Base-by-base conservation (phyloP, 2,329 filamentous ascomycete genomes). In the Aspergillus pseudoglaucus region DNA sequence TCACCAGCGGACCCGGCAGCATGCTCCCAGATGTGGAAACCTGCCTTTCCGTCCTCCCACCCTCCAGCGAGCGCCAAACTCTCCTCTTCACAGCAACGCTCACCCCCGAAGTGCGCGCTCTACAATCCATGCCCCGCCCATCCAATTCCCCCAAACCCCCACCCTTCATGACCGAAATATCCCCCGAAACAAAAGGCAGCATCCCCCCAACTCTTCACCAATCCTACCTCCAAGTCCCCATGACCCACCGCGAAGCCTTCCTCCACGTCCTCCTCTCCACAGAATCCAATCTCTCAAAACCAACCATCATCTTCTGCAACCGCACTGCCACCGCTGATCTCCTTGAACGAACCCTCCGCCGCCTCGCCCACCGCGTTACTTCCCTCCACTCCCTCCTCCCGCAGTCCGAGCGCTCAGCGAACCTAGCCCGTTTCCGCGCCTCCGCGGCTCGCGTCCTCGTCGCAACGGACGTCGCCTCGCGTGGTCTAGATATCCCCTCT, bases 21-120 rank as follows among this genome's bases (percentile, higher is more conserved):
- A 96, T 96, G 90, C 77, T 96, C n/a, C 86, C 88, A 4, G 93
- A 96, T 61, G 83, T 98, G 1, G 88, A 94, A 64, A 88, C 89
- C 52, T 96, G 90, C 62, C 77, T 98, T 3, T 84, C 82, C 2
- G 84, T 85, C 2, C 78, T 98, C 0, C 93, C 93, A 0, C 83
- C 87, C 0, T 80, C 88, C 4, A 72, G 79, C 1, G 77, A 88
- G 61, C 81, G 93, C n/a, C 90, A 98, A 68, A 98, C 91, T 0
- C 81, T 95, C 14, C 80, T 98, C 2, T 98, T 98, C 72, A 98
- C 93, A 7, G 93, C 93, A 14, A 98, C 93, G 1, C 84, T 98
- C 39, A 97, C 93, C 0, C 83, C 88, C 2, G 91, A 97, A 72
- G 90, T 98, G 3, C 82, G 88, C 44, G 88, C 88, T 2, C 72